Conservation (phyloP, 176 grass and related monocot genomes). For the Puccinellia tenuiflora region DNA sequence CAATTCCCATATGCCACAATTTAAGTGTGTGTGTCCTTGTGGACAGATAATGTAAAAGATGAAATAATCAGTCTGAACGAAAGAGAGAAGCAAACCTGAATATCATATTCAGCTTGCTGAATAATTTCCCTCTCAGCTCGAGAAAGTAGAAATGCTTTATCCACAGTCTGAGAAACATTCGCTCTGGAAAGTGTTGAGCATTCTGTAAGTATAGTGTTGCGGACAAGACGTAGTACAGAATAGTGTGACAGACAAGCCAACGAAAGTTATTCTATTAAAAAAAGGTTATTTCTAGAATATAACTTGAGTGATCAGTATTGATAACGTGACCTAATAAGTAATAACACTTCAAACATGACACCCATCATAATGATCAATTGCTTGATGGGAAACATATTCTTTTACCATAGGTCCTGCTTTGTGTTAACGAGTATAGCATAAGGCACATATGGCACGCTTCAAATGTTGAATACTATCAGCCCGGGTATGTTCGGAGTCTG, state of each 20-base stretch:
- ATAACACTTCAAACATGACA: neutral
- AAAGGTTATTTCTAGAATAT: neutral
- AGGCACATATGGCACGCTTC: neutral
- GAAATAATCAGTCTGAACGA: neutral
- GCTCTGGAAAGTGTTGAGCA: slow-evolving; percentile 27
- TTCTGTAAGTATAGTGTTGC: neutral
- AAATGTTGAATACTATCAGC: neutral
- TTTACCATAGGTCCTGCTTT: neutral
- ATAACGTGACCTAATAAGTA: neutral
- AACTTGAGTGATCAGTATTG: neutral
- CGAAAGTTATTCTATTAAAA: neutral
- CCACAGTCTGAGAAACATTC: slow-evolving; percentile 31
- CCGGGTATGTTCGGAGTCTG: neutral
- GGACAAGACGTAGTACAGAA: neutral
- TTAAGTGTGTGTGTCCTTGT: neutral
- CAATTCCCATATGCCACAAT: neutral
- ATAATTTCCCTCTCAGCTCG: slow-evolving; percentile 36
- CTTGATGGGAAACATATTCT: neutral
- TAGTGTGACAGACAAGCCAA: neutral
- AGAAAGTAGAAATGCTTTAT: slow-evolving; percentile 47
- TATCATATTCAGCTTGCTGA: slow-evolving; percentile 38
- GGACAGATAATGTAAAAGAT: neutral
- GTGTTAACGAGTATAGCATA: neutral
- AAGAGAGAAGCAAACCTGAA: slow-evolving; percentile 44
- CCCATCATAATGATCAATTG: neutral